Conservation (phyloP, 768 basidiomycete genomes). For the Kwoniella botswanensis region DNA sequence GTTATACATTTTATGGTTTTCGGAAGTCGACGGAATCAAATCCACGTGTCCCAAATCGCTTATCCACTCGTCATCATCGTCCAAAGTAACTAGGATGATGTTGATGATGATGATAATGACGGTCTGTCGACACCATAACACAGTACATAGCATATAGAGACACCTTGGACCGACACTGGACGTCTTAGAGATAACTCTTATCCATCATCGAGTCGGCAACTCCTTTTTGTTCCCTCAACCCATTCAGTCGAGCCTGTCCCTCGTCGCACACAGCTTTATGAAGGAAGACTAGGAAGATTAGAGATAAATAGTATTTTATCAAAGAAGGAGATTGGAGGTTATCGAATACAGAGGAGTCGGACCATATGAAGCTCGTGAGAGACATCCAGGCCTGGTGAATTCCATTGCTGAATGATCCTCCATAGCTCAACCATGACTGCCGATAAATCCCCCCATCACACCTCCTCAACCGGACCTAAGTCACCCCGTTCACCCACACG, state of each 20-base stretch:
- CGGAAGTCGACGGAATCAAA: slow-evolving; percentile 4
- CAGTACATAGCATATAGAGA: background rate
- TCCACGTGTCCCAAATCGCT: background rate
- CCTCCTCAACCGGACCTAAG: slow-evolving; percentile 10
- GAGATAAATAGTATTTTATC: background rate
- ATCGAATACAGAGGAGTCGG: background rate
- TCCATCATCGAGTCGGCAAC: no score
- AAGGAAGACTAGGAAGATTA: background rate
- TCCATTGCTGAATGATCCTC: no score
- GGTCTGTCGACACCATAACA: no score
- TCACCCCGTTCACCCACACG: slow-evolving; percentile 22
- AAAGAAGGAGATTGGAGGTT: background rate
- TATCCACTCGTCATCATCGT: background rate
- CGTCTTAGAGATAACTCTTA: no score
- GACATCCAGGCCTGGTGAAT: no score
- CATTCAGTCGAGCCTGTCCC: background rate
- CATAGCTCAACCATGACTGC: slow-evolving; percentile 27
- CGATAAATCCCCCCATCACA: slow-evolving; percentile 23
- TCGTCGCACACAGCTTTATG: background rate
- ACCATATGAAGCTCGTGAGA: background rate
- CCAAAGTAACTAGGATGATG: background rate
- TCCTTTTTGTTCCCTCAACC: no score
- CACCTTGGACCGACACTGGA: background rate
- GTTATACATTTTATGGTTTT: no score
- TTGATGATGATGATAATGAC: background rate